Evolutionary conservation across 192 early-diverging fungal species (phyloP).

Genomic region (Geosiphon pyriformis): DNA sequence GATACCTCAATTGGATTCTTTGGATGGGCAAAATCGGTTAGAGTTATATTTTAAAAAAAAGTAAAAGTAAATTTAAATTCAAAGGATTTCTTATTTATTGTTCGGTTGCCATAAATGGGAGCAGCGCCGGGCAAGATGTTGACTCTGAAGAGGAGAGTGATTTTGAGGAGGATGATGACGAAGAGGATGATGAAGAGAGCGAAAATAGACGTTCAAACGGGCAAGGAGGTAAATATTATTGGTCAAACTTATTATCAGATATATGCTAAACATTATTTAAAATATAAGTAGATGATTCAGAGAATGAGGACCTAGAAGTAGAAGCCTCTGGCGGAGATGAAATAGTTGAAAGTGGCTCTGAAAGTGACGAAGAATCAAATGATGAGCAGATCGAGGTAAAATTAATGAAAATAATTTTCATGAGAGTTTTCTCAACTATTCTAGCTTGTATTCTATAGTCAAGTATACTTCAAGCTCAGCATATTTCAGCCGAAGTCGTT

Average conservation of each 20-base stretch:
- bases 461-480: background rate
- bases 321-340: background rate
- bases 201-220: conserved; percentile 6
- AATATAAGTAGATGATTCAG: background rate
- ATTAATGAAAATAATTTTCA: background rate
- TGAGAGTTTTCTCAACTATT: background rate
- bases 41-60: background rate
- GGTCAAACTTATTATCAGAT: no score
- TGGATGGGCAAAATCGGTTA: conserved; percentile 37
- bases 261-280: background rate
- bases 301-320: conserved; percentile 4
- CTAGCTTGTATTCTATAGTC: background rate
- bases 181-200: conserved; percentile 26
- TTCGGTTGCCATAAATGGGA: background rate
- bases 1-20: conserved; percentile 35
- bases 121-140: background rate
- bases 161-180: conserved; percentile 29
- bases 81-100: background rate
- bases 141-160: conserved; percentile 18
- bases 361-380: conserved; percentile 2
- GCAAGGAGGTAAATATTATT: conserved; percentile 5
- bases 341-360: background rate
- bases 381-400: background rate
- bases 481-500: background rate
- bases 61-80: background rate